Conservation (phyloP, 805 yeast species). For the Lipomyces oligophaga region DNA sequence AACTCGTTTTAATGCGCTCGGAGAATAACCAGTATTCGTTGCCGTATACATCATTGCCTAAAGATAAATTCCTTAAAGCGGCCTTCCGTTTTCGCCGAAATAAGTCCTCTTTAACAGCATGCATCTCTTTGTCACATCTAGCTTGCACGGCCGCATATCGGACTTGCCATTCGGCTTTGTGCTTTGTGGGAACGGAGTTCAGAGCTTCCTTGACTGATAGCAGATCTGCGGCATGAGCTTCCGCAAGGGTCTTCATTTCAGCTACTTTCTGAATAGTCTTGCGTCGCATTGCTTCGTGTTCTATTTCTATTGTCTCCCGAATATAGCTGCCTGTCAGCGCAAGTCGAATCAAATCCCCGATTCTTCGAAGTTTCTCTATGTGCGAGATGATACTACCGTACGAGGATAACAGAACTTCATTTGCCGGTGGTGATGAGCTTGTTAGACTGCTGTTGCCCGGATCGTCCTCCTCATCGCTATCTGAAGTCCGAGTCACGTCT, state of each 20-base stretch:
- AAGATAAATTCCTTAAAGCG: conserved; percentile 36
- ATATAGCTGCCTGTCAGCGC: conserved; percentile 38
- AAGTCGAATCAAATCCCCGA: conserved; percentile 33
- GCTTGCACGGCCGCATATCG: conserved; percentile 33
- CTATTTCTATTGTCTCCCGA: conserved; percentile 36
- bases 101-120: conserved; percentile 33
- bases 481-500: not conserved
- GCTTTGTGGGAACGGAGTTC: conserved; percentile 25
- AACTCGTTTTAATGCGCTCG: conserved; percentile 33
- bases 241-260: conserved; percentile 32
- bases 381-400: conserved; percentile 29
- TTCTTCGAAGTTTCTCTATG: conserved; percentile 31
- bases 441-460: conserved; percentile 11
- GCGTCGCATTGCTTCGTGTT: conserved; percentile 34
- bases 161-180: conserved; percentile 31
- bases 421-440: not conserved
- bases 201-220: conserved; percentile 29
- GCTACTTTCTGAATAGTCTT: conserved; percentile 33
- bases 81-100: conserved; percentile 34
- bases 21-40: conserved; percentile 40
- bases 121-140: conserved; percentile 31
- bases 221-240: conserved; percentile 30
- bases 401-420: not conserved
- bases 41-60: conserved; percentile 37
- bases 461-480: conserved; percentile 6